These are phyloP conservation scores for Emericellopsis cladophorae DNA, from an alignment of 2,329 filamentous ascomycete genomes.

Conservation along the genomic window DNA sequence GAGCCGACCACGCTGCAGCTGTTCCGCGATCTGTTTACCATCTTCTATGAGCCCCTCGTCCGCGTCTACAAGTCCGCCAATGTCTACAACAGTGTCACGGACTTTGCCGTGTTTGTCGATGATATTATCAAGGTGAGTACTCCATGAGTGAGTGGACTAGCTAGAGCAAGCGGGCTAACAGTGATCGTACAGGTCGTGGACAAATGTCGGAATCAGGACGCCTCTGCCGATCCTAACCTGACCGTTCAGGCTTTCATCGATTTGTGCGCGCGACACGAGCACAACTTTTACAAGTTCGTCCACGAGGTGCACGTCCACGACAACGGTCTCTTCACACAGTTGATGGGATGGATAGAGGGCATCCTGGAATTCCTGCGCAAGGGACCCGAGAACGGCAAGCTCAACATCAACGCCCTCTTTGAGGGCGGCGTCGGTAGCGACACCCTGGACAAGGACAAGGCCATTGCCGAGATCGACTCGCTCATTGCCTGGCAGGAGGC, in stretches of 20 bases:
- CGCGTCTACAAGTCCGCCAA: slow-evolving; percentile 98
- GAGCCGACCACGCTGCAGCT: slow-evolving; percentile 95
- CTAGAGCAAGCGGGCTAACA: not conserved
- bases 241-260: slow-evolving; percentile 98
- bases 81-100: slow-evolving; percentile 92
- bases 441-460: slow-evolving; percentile 56
- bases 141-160: not conserved
- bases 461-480: slow-evolving; percentile 68
- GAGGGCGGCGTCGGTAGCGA: slow-evolving; percentile 60
- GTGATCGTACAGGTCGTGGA: slow-evolving; percentile 40
- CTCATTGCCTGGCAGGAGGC: slow-evolving; percentile 91
- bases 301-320: slow-evolving; percentile 97
- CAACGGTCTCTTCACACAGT: slow-evolving; percentile 86
- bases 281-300: slow-evolving; percentile 98
- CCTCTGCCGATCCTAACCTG: slow-evolving; percentile 91
- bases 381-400: slow-evolving; percentile 70
- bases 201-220: slow-evolving; percentile 58
- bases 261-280: slow-evolving; percentile 84
- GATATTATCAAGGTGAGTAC: slow-evolving; percentile 68
- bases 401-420: slow-evolving; percentile 92
- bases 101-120: slow-evolving; percentile 86
- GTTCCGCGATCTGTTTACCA: slow-evolving; percentile 91
- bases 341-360: slow-evolving; percentile 95
- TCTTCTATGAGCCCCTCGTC: slow-evolving; percentile 96
- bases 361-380: slow-evolving; percentile 88